These are phyloP conservation scores for Xerocomellus dryophilus DNA, from an alignment of 768 basidiomycete species.

Conservation along the genomic window DNA sequence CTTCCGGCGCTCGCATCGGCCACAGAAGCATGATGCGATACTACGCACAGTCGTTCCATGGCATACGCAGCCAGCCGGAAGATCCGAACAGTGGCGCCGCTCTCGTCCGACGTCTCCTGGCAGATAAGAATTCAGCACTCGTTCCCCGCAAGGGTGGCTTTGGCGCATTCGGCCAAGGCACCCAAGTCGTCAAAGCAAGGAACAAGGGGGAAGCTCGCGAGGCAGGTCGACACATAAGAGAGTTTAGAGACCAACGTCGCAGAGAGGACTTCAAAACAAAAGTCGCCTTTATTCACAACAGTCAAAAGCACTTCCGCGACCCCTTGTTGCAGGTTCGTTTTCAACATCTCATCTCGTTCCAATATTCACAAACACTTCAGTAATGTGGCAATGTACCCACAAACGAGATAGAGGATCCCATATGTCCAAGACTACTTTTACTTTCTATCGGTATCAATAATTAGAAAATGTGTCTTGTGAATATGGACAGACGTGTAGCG, in stretches of 20 bases:
- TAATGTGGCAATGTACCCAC: constrained; percentile 11
- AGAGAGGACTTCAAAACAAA: constrained; percentile 83
- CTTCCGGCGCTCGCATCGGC: constrained; percentile 89
- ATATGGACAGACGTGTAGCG: constrained; percentile 19
- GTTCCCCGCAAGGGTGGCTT: constrained; percentile 83
- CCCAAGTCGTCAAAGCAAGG: constrained; percentile 81
- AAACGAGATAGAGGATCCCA: neutral
- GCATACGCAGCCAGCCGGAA: constrained; percentile 42
- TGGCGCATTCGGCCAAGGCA: constrained; percentile 81
- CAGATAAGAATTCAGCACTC: constrained; percentile 80
- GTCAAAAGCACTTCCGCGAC: constrained; percentile 86
- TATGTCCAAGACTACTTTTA: constrained; percentile 14
- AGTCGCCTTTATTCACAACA: constrained; percentile 75
- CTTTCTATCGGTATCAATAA: constrained; percentile 15
- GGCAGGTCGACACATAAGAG: constrained; percentile 81
- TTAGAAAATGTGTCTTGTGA: neutral
- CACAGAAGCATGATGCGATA: constrained; percentile 86
- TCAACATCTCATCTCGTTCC: neutral
- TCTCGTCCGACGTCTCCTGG: constrained; percentile 71
- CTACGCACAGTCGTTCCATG: constrained; percentile 77
- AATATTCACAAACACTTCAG: constrained; percentile 13
- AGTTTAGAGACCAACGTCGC: constrained; percentile 77
- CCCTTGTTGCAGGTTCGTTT: constrained; percentile 54
- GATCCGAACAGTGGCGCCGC: constrained; percentile 73
- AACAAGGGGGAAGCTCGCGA: constrained; percentile 95